Conservation (phyloP, 495 filamentous ascomycete genomes). For the Aeminium ludgeri region DNA sequence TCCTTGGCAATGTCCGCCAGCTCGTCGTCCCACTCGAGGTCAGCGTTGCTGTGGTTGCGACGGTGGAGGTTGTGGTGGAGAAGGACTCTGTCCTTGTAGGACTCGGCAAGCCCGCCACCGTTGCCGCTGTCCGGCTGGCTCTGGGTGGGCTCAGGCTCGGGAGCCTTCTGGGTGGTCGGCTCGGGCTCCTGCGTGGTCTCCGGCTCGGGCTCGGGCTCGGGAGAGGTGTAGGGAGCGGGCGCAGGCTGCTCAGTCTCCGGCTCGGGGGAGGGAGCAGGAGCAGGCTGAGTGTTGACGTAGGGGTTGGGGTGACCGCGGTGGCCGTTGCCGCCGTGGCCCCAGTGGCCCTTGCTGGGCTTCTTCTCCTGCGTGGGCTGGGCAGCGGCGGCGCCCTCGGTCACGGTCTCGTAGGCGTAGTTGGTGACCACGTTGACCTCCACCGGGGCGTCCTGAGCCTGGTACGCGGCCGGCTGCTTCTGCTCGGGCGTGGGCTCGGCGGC, state of each 20-base stretch:
- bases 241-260: not conserved
- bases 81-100: conserved; percentile 34
- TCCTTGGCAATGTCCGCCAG: conserved; percentile 43
- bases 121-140: not conserved
- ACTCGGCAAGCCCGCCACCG: conserved; percentile 1
- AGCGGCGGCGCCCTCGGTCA: conserved; percentile 1
- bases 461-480: conserved; percentile 19
- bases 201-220: not conserved
- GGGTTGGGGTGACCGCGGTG: not conserved
- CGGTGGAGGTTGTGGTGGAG: conserved; percentile 78
- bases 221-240: conserved; percentile 1
- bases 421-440: conserved; percentile 39
- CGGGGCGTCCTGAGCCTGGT: conserved; percentile 10
- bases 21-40: conserved; percentile 43
- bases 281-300: conserved; percentile 4
- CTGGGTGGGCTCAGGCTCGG: not conserved
- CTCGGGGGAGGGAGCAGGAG: conserved; percentile 10
- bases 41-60: conserved; percentile 55
- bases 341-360: conserved; percentile 18
- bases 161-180: not conserved
- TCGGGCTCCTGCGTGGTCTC: not conserved
- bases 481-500: not conserved
- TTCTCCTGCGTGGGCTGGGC: not conserved
- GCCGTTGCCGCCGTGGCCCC: conserved; percentile 10
- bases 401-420: conserved; percentile 17